A percentile compares a stretch with the other conserved stretches of the same genome.
phyloP scores from a whole-genome alignment of 805 yeast genomes.

The Wickerhamiella galacta region DNA sequence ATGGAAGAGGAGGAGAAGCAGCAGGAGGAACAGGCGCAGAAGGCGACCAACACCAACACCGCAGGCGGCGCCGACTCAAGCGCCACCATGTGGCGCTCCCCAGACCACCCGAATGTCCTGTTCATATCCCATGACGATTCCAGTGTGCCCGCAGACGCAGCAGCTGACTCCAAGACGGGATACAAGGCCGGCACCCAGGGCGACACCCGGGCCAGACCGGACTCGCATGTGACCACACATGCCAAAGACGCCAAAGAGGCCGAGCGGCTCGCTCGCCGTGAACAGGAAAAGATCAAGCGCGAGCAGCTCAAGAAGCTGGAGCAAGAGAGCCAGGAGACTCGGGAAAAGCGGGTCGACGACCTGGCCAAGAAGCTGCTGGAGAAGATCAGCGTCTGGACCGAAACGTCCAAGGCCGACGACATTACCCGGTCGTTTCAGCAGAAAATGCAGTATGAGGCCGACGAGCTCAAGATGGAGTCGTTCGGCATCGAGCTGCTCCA shows the following conservation, averaged over 20 bases:
- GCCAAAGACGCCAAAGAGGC: no score
- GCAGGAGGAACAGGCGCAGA: constrained; percentile 5
- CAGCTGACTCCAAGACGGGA: no score
- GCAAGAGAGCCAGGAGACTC: constrained; percentile 25
- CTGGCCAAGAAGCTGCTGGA: constrained; percentile 61
- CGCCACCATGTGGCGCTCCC: no score
- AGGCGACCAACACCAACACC: neutral
- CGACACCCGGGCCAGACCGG: no score
- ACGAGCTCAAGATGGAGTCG: constrained; percentile 81
- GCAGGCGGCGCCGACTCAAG: constrained; percentile 1
- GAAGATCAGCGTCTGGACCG: constrained; percentile 50
- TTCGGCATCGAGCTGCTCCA: constrained; percentile 77
- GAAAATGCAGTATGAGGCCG: constrained; percentile 67
- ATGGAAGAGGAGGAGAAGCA: constrained; percentile 27
- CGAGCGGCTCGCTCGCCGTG: no score
- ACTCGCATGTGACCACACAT: no score
- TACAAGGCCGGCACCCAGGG: no score
- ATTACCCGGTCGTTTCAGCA: constrained; percentile 45
- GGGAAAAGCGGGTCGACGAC: constrained; percentile 28
- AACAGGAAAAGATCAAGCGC: no score
- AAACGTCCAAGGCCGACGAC: constrained; percentile 44
- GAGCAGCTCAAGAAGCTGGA: constrained; percentile 25
- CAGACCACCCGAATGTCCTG: no score
- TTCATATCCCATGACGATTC: no score
- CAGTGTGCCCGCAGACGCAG: no score